A percentile compares a stretch with the other conserved stretches of the same genome.
These are phyloP conservation scores for Cardamine resedifolia DNA, from an alignment of 345 rosid genomes.

Conservation along the genomic window DNA sequence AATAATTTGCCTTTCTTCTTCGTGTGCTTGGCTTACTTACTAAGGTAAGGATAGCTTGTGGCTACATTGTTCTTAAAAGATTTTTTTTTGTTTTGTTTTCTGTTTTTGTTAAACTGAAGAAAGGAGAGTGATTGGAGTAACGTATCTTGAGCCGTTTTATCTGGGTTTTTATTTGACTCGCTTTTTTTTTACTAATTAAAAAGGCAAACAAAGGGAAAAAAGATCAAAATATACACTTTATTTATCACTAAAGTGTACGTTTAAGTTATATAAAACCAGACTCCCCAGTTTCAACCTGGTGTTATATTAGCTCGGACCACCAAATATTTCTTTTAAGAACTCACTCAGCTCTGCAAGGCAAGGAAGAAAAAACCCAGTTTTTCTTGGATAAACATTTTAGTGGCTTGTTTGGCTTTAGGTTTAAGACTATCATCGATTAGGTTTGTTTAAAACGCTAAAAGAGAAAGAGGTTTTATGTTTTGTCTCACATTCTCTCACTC, in stretches of 20 bases:
- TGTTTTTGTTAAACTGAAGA: slow-evolving; percentile 24
- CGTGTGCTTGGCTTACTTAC: slow-evolving; percentile 45
- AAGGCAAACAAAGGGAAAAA: background rate
- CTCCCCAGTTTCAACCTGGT: no score
- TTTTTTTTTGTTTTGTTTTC: background rate
- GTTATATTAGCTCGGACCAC: background rate
- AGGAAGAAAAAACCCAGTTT: background rate
- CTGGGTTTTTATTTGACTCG: slow-evolving; percentile 25
- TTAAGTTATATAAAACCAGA: background rate
- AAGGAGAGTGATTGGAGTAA: slow-evolving; percentile 38
- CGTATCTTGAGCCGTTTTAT: slow-evolving; percentile 33
- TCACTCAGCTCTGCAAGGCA: background rate
- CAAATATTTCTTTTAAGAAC: background rate
- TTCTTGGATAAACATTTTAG: background rate
- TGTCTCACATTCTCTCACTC: background rate
- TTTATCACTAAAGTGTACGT: background rate
- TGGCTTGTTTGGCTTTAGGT: background rate
- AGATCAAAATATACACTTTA: background rate
- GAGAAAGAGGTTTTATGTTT: background rate
- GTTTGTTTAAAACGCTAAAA: background rate
- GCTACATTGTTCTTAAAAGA: slow-evolving; percentile 37
- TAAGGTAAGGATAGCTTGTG: slow-evolving; percentile 71
- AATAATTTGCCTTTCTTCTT: background rate
- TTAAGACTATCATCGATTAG: background rate
- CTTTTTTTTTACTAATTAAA: background rate